Conservation (phyloP, 2,329 filamentous ascomycete species). For the Pseudogymnoascus sp. region DNA sequence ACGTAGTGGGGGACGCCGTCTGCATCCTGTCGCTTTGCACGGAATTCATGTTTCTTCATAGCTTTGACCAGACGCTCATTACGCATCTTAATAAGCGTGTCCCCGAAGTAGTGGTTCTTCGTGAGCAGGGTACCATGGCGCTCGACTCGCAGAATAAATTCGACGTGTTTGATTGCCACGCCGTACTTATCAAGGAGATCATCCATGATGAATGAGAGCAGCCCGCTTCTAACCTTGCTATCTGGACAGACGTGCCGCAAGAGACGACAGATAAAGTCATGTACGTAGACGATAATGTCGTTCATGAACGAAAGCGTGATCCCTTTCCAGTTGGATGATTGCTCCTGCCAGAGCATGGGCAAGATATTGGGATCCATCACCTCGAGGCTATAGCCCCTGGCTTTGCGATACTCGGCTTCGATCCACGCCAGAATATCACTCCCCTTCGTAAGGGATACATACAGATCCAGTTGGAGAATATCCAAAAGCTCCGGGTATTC, state of each 20-base stretch:
- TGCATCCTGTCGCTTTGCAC: not conserved
- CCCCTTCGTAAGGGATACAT: not conserved
- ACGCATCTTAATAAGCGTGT: slow-evolving; percentile 21
- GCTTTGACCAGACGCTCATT: not conserved
- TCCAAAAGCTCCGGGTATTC: not conserved
- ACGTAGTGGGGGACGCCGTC: not conserved
- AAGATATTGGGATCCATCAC: not conserved
- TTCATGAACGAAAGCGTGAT: slow-evolving; percentile 42
- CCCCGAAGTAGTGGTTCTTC: slow-evolving; percentile 44
- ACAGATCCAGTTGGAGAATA: not conserved
- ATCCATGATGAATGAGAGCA: slow-evolving; percentile 17
- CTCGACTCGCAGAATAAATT: slow-evolving; percentile 46
- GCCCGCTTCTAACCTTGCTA: slow-evolving; percentile 33
- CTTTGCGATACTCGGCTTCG: slow-evolving; percentile 1
- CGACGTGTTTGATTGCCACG: slow-evolving; percentile 38
- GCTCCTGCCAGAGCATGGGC: slow-evolving; percentile 30
- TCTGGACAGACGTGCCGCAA: slow-evolving; percentile 27
- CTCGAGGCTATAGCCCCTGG: not conserved
- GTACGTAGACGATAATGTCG: slow-evolving; percentile 41
- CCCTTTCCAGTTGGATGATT: slow-evolving; percentile 44
- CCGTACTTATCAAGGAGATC: slow-evolving; percentile 36
- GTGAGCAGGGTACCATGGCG: slow-evolving; percentile 38
- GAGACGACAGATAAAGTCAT: slow-evolving; percentile 35
- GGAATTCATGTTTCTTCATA: not conserved
- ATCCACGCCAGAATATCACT: slow-evolving; percentile 2